Evolutionary conservation across 1,284 basidiomycete species (phyloP), one percentile per base, ranked within the genome.

Genomic region (Termitomyces sp.): DNA sequence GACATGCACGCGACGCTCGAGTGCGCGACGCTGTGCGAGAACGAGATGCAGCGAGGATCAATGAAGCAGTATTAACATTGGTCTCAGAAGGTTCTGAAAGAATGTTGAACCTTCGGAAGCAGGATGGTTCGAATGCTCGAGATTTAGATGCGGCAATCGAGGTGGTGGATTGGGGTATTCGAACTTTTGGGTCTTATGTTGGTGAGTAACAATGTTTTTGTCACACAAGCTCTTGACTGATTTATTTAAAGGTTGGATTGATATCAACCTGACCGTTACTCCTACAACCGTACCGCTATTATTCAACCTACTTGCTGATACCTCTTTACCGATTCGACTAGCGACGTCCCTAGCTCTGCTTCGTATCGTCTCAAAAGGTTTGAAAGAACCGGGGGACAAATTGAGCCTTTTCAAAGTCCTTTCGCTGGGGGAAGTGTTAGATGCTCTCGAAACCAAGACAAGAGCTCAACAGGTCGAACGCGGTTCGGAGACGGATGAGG

Each of bases 211-310:
- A 26, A 5, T 33, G 47, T 37, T 42, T 54, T 10, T 45, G 6
- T 48, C 37, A 21, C n/a, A 24, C 14, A 26, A 13, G 34, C 14
- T 43, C 8, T 35, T 26, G 33, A n/a, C 9, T 46, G 19, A 43
- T 21, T 58, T 50, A 42, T 13, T 39, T 46, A 18, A 62, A 96
- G 93, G 94, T 8, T 99, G 97, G 97, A 90, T 99, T 62, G 97
- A 99, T 66, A 95, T 99, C 64, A 91, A 92, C 62, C 77, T 99
- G 53, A 92, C 97, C 28, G 88, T 99, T 56, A 98, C 94, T 1
- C 92, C 91, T 19, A 84, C 83, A 9, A 94, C 94, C 0, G 84
- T 99, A 26, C 83, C 87, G 5, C 73, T 99, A 44, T 79, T 98
- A 46, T 96, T 94, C 68, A 84, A 79, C 39, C 78, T 97, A 26